Evolutionary conservation across 2,329 filamentous ascomycete genomes (phyloP), one percentile per base, ranked within the genome.

Genomic region (Gaeumannomyces tritici): DNA sequence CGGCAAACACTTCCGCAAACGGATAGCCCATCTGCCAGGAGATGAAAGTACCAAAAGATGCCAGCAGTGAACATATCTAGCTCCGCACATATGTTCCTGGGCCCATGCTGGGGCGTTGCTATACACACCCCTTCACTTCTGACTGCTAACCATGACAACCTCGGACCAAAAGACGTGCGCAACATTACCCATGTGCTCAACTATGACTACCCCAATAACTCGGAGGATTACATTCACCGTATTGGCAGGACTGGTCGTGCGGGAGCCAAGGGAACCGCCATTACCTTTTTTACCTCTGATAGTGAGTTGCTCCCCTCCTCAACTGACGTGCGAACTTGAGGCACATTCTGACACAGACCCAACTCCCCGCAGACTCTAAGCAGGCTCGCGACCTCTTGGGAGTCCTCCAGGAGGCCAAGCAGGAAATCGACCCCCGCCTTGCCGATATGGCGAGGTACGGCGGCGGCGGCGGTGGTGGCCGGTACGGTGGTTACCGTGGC

Each of bases 161-260:
- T 51, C 42, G 42, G 42, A 51, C 42, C 42, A 72, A 75, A 97
- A 98, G 95, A 99, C 89, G 95, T 99, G 83, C 93, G 93, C 55
- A 96, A 99, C 85, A 99, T 99, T 83, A 98, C 95, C 80, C 95
- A 99, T 82, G 95, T 99, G 80, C 86, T 99, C 81, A 98, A 98
- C 88, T 97, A 98, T 90, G 95, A 98, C 78, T 98, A 98, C 80
- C 93, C 93, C 77, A 98, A 98, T 83, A 98, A 98, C 79, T 87
- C 95, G 72, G 95, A 99, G 81, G 93, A 98, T 74, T 98, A 98
- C 73, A 96, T 98, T 70, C 95, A 97, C 75, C 90, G 95, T 76
- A 95, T 93, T 77, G 95, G 95, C 72, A 90, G 95, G 80, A 98
- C 95, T 71, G 93, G 95, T 71, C 90, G 93, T 83, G 93, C 95